Evolutionary conservation across 345 rosid species (phyloP).

Genomic region (Dimocarpus longan): DNA sequence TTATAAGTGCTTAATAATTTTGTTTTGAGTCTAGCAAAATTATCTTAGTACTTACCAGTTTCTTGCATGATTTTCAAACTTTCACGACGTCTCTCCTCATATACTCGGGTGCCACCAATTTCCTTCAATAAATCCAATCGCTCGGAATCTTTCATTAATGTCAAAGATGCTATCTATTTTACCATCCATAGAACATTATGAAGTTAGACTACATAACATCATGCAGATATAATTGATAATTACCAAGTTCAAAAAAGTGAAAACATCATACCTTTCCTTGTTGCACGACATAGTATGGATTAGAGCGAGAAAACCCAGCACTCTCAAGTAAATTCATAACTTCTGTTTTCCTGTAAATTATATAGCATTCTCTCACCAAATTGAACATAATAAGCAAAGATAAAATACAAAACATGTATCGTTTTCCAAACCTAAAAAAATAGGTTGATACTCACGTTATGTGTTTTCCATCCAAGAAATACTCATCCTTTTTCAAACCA

Average conservation of each 20-base stretch:
- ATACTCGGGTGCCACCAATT: constrained; percentile 98
- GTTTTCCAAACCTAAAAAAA: constrained; percentile 40
- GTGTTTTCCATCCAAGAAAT: constrained; percentile 90
- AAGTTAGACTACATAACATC: neutral
- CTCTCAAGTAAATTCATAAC: constrained; percentile 97
- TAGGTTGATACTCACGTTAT: constrained; percentile 60
- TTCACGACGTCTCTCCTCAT: constrained; percentile 99
- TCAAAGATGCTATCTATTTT: constrained; percentile 83
- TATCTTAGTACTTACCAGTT: constrained; percentile 57
- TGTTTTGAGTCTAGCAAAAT: neutral
- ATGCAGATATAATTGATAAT: neutral
- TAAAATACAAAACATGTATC: constrained; percentile 9
- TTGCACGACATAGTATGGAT: constrained; percentile 98
- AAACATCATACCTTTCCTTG: constrained; percentile 71
- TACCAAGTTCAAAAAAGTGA: constrained; percentile 5
- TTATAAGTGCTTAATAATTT: neutral
- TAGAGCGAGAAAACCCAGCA: constrained; percentile 98
- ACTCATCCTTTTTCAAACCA: constrained; percentile 91
- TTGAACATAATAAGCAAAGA: neutral
- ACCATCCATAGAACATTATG: constrained; percentile 12
- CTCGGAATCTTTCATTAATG: constrained; percentile 95
- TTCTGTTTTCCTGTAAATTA: constrained; percentile 76
- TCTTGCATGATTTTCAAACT: constrained; percentile 98
- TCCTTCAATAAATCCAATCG: constrained; percentile 94
- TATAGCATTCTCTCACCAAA: constrained; percentile 14